A percentile compares a stretch with the other conserved stretches of the same genome.
Conservation (phyloP, 257 asterid genomes). For the Cinchona pubescens region DNA sequence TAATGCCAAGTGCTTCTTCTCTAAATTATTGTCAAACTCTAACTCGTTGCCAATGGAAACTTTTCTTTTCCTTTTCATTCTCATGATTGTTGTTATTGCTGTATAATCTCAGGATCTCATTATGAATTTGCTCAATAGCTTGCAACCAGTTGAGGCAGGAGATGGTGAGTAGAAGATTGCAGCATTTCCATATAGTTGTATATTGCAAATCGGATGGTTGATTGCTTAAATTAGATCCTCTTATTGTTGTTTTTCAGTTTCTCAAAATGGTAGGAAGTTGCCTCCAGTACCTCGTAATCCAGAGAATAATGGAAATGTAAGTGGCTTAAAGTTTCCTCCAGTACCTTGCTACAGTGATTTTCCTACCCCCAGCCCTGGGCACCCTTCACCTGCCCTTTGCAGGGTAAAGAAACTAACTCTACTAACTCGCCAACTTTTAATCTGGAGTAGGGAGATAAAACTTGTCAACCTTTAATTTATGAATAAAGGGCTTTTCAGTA, state of each 20-base stretch:
- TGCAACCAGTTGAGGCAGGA: constrained; percentile 68
- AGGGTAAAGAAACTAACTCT: not conserved
- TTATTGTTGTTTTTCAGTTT: constrained; percentile 45
- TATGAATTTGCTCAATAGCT: constrained; percentile 66
- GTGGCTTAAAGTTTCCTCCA: constrained; percentile 25
- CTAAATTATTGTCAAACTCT: not conserved
- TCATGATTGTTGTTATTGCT: constrained; percentile 15
- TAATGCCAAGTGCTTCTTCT: constrained; percentile 6
- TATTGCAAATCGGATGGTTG: constrained; percentile 7
- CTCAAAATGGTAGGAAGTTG: constrained; percentile 71
- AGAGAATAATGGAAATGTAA: constrained; percentile 82
- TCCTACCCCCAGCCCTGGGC: not conserved
- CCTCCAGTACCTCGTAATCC: constrained; percentile 64
- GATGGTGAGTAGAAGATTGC: constrained; percentile 27
- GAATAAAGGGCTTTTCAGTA: too few species aligned
- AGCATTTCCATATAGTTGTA: not conserved
- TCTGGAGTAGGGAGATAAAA: not conserved
- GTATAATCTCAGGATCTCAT: constrained; percentile 71
- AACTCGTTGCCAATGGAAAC: not conserved
- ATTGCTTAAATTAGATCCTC: constrained; percentile 10
- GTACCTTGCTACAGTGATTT: not conserved
- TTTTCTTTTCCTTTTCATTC: constrained; percentile 9
- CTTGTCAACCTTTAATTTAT: not conserved
- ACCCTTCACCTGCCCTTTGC: not conserved
- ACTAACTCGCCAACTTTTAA: not conserved